phyloP scores from a whole-genome alignment of 2,329 filamentous ascomycete genomes.

The Cladosporium sphaerospermum region DNA sequence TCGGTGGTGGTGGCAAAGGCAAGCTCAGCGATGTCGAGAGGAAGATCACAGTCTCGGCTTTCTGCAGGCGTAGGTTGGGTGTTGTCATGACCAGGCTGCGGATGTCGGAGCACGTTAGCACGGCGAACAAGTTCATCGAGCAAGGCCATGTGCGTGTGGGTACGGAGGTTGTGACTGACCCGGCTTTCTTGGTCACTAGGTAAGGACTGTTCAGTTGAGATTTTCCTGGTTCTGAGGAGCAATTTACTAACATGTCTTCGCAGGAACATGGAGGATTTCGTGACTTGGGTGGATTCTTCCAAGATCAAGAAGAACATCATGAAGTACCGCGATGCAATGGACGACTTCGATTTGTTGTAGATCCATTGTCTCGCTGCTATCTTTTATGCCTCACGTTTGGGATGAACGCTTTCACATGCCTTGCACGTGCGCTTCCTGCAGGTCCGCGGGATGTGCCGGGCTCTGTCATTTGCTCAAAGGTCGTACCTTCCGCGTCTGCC shows the following conservation, averaged over 20 bases:
- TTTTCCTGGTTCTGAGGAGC: background rate
- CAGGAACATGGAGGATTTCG: conserved; percentile 86
- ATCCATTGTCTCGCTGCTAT: background rate
- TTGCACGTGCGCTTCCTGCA: no score
- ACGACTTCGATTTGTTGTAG: conserved; percentile 86
- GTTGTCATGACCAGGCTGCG: conserved; percentile 85
- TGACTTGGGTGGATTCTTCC: conserved; percentile 91
- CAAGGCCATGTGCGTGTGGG: conserved; percentile 90
- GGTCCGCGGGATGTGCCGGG: no score
- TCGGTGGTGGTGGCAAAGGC: conserved; percentile 57
- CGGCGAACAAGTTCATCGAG: conserved; percentile 77
- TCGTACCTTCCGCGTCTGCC: no score
- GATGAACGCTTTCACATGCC: background rate
- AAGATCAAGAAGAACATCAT: conserved; percentile 97
- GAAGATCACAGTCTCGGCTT: conserved; percentile 79
- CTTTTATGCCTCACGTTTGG: background rate
- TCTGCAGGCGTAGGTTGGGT: conserved; percentile 75
- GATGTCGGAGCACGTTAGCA: conserved; percentile 88
- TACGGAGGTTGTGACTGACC: conserved; percentile 82
- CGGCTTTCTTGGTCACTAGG: conserved; percentile 77
- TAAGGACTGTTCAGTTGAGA: conserved; percentile 14
- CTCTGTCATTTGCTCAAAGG: no score
- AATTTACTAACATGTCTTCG: conserved; percentile 5
- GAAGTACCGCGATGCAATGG: conserved; percentile 88
- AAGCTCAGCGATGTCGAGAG: conserved; percentile 68